phyloP scores from a whole-genome alignment of 805 yeast species.

The Scheffersomyces spartinae region DNA sequence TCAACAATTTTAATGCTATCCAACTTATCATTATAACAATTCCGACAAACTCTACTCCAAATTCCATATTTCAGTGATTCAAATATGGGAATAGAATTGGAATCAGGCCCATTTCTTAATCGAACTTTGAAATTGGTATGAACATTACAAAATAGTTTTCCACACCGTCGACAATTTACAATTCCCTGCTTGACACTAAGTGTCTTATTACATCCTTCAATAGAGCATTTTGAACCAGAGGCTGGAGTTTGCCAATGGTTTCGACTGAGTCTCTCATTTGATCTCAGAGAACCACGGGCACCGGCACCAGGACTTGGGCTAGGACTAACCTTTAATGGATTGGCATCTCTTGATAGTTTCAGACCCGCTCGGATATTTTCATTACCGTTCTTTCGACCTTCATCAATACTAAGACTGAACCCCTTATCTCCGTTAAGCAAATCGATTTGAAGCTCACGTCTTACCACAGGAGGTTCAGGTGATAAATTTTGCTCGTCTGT shows the following conservation, averaged over 20 bases:
- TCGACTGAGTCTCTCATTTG: constrained; percentile 30
- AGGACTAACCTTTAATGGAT: constrained; percentile 5
- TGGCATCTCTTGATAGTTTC: constrained; percentile 9
- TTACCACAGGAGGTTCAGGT: constrained; percentile 1
- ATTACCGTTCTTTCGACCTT: constrained; percentile 1
- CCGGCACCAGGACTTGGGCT: constrained; percentile 5
- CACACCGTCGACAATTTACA: constrained; percentile 71
- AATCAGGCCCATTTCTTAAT: constrained; percentile 35
- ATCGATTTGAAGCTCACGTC: neutral
- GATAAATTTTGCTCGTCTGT: constrained; percentile 6
- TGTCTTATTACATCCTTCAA: constrained; percentile 25
- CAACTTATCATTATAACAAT: constrained; percentile 46
- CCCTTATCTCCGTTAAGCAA: constrained; percentile 1
- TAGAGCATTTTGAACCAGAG: constrained; percentile 27
- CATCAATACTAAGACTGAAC: neutral
- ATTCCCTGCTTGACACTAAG: constrained; percentile 43
- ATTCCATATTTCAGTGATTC: constrained; percentile 28
- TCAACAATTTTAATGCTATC: constrained; percentile 38
- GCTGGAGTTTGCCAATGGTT: constrained; percentile 49
- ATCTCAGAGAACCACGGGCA: constrained; percentile 11
- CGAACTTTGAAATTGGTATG: constrained; percentile 49
- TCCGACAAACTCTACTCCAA: constrained; percentile 63
- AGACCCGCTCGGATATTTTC: neutral
- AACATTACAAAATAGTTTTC: constrained; percentile 50
- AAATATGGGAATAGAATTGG: constrained; percentile 28